Conservation (phyloP, 1,284 basidiomycete genomes). For the Porogramme epimiltina region DNA sequence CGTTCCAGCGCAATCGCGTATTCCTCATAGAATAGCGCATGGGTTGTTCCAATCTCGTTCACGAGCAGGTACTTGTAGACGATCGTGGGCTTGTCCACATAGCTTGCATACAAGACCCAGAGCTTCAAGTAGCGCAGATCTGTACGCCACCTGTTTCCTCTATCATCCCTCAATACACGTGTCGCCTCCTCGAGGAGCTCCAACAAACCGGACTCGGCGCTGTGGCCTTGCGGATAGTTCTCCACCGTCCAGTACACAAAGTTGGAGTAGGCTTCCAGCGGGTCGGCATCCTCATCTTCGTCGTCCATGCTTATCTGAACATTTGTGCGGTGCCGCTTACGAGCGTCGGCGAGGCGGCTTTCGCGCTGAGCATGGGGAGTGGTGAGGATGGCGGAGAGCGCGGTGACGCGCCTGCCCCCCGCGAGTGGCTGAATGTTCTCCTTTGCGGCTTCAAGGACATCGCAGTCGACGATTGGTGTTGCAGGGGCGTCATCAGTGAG, state of each 20-base stretch:
- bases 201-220: constrained; percentile 75
- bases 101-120: constrained; percentile 89
- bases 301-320: constrained; percentile 56
- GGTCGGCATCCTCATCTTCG: constrained; percentile 46
- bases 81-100: constrained; percentile 72
- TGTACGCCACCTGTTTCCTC: constrained; percentile 61
- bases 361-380: constrained; percentile 78
- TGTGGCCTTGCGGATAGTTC: constrained; percentile 65
- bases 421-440: constrained; percentile 83
- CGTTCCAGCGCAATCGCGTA: constrained; percentile 83
- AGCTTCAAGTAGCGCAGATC: constrained; percentile 90
- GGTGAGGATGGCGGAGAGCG: constrained; percentile 67
- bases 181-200: constrained; percentile 85
- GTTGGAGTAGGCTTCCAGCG: constrained; percentile 59
- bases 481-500: constrained; percentile 25
- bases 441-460: constrained; percentile 79
- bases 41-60: constrained; percentile 86
- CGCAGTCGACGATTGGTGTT: constrained; percentile 65
- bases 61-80: constrained; percentile 87
- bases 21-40: constrained; percentile 89
- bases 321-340: constrained; percentile 57
- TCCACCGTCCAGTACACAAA: constrained; percentile 75
- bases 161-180: constrained; percentile 68
- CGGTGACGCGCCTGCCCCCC: constrained; percentile 70
- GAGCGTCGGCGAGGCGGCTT: constrained; percentile 60